These are phyloP conservation scores for Aureobasidium sp. DNA, from an alignment of 2,329 filamentous ascomycete genomes.

Conservation along the genomic window DNA sequence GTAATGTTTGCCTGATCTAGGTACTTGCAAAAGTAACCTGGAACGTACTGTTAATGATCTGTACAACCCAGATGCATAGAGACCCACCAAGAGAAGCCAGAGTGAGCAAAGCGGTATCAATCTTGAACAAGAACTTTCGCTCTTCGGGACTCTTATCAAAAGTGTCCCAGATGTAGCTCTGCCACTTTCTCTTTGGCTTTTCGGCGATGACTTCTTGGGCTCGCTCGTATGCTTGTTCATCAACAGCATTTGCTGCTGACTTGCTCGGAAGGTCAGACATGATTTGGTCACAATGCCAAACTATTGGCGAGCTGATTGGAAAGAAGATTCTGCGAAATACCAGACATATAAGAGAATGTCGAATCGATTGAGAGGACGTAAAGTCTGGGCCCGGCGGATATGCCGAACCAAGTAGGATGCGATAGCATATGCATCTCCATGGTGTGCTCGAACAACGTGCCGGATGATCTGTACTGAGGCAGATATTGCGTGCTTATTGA, in stretches of 20 bases:
- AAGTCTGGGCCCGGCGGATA: neutral
- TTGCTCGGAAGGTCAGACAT: neutral
- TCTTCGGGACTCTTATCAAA: conserved; percentile 47
- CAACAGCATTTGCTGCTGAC: neutral
- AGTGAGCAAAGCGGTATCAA: conserved; percentile 42
- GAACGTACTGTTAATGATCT: neutral
- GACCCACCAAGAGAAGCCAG: conserved; percentile 38
- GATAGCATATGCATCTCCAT: neutral
- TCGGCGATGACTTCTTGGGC: conserved; percentile 17
- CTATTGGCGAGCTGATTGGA: neutral
- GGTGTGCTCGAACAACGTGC: neutral
- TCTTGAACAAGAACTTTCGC: conserved; percentile 42
- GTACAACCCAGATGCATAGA: neutral
- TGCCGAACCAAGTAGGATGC: neutral
- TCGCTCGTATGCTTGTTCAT: neutral
- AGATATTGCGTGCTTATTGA: neutral
- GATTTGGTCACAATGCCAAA: neutral
- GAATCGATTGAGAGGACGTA: no score
- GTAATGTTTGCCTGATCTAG: neutral
- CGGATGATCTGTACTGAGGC: neutral
- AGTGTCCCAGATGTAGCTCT: conserved; percentile 43
- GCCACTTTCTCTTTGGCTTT: conserved; percentile 34
- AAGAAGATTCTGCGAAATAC: neutral
- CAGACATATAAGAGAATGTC: neutral
- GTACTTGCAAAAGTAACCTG: neutral